Conservation (phyloP, 139 green algal genomes). For the Trebouxia sp. region DNA sequence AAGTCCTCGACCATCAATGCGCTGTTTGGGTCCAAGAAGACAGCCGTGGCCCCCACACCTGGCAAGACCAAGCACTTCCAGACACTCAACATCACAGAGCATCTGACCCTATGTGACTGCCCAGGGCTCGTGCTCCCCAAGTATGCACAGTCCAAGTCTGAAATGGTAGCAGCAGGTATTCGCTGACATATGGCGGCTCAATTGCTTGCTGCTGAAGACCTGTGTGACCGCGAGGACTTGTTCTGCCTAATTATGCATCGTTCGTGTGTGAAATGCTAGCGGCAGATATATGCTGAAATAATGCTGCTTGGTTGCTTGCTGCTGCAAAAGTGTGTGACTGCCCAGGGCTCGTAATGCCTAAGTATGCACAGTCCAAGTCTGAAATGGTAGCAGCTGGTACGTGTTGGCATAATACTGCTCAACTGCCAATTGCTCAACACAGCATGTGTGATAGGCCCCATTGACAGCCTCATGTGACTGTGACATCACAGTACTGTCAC, state of each 20-base stretch:
- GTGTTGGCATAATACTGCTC: too few species aligned
- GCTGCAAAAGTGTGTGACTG: too few species aligned
- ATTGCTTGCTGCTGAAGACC: neutral
- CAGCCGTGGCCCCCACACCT: constrained; percentile 90
- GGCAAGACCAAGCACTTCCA: constrained; percentile 99
- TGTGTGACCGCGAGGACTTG: neutral
- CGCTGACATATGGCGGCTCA: neutral
- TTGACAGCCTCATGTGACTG: too few species aligned
- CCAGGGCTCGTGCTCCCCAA: constrained; percentile 93
- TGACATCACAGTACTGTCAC: too few species aligned
- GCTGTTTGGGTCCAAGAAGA: constrained; percentile 95
- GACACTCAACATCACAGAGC: constrained; percentile 83
- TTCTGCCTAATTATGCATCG: constrained; percentile 86
- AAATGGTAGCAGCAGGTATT: constrained; percentile 90
- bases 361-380: too few species aligned
- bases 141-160: constrained; percentile 85
- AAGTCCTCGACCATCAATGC: constrained; percentile 95
- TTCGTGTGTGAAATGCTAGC: constrained; percentile 92
- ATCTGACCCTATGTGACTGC: constrained; percentile 88
- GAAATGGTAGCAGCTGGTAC: too few species aligned
- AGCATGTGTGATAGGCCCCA: too few species aligned
- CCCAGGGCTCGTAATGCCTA: too few species aligned
- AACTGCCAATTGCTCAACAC: too few species aligned
- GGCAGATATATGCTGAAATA: too few species aligned
- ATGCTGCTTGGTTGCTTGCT: too few species aligned